Evolutionary conservation across 2,329 filamentous ascomycete species (phyloP), one percentile per base, ranked within the genome.

Genomic region (Epichloe glyceriae): DNA sequence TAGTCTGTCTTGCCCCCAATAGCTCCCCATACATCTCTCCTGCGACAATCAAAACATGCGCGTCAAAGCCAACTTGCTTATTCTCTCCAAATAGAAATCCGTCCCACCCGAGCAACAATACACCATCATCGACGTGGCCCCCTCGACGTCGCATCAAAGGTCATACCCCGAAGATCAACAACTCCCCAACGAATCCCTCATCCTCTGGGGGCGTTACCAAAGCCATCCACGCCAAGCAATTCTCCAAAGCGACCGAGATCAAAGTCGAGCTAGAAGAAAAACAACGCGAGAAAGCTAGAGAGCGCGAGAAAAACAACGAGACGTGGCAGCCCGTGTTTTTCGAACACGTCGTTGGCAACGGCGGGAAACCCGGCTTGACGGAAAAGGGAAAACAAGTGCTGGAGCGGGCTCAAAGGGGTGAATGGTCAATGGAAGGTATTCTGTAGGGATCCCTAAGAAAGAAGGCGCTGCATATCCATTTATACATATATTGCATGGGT

Each of bases 251-350:
- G 7, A 98, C 93, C 20, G 80, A 78, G 19, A 72, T 93, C 55
- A 98, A 98, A 72, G 81, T 88, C 53, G 88, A 95, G 60, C 79
- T 98, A 11, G 93, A 98, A 67, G 93, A 98, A 66, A 75, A 76
- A 42, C 93, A 98, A 70, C 78, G 93, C 34, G 79, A 86, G 60
- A 91, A 88, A 69, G 90, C 88, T 1, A 82, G 88, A 22, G 82
- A 91, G 63, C 77, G 93, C 42, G 85, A 91, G 63, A 75, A 76
- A 43, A 76, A 76, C 14, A 79, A 82, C 12, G 76, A 79, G 52
- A 77, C 80, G 35, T 98, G 87, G 82, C 74, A 83, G 57, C 93
- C 93, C n/a, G 76, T 88, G 42, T 98, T 95, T 70, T 98, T 98
- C 68, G 82, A 72, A 58, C 74, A 79, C 60, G 68, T 70, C 50